A percentile compares a stretch with the other conserved stretches of the same genome.
Conservation (phyloP, 2,329 filamentous ascomycete species). For the Botrytis byssoidea region DNA sequence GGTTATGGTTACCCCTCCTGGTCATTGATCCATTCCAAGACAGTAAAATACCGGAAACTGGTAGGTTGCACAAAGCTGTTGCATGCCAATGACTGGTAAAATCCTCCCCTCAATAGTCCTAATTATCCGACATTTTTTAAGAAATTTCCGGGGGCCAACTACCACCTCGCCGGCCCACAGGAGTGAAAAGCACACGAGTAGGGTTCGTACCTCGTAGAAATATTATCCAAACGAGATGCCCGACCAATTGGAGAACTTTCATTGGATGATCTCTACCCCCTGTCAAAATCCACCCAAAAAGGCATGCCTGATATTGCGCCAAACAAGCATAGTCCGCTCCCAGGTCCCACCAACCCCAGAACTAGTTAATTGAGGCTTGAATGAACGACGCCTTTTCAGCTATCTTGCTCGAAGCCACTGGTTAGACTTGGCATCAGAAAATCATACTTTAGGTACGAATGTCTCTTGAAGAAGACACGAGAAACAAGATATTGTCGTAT, state of each 20-base stretch:
- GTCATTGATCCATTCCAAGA: background rate
- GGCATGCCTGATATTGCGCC: background rate
- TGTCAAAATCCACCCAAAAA: background rate
- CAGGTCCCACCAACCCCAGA: background rate
- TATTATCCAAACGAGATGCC: background rate
- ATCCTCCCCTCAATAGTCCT: background rate
- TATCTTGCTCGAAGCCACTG: constrained; percentile 12
- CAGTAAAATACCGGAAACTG: background rate
- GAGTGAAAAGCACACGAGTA: background rate
- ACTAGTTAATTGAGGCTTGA: constrained; percentile 7
- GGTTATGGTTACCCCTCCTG: background rate
- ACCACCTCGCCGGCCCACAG: background rate
- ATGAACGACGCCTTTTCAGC: constrained; percentile 16
- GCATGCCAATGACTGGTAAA: background rate
- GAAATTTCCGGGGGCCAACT: background rate
- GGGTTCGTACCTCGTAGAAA: background rate
- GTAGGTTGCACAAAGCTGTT: background rate
- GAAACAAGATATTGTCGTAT: background rate
- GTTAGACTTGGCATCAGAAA: background rate
- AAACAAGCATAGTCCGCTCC: constrained; percentile 9
- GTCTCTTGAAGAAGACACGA: background rate
- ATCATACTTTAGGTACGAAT: background rate
- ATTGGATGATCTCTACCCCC: background rate
- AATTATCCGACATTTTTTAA: background rate
- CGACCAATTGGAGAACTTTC: background rate